Base-by-base conservation (phyloP, 2,329 filamentous ascomycete genomes). In the Stenocarpella maydis region DNA sequence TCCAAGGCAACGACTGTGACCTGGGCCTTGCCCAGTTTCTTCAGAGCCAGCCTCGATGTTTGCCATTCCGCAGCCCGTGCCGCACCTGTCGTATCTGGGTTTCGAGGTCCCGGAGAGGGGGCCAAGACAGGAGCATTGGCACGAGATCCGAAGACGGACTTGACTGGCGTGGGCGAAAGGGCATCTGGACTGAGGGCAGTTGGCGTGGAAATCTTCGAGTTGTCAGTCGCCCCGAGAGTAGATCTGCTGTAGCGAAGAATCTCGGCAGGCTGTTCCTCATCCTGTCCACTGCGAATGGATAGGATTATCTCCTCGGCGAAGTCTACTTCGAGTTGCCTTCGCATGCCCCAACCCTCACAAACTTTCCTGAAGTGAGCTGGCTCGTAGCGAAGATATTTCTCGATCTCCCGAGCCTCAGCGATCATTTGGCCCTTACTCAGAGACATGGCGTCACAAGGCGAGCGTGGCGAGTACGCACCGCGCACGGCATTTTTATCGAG, bases 301-400 rank as follows among this genome's bases (percentile, higher is more conserved):
- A 97, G 84, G 47, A 97, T 82, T 19, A 85, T 86, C 79, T 98
- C 95, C 24, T 88, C 90, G 49, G 92, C 92, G 80, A 98, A 98
- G 77, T 99, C 96, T 2, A 97, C 93, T 75, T 96, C 91, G 3
- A 98, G 82, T 71, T 84, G 90, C 71, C 94, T 88, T 65, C 90
- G 90, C 95, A 98, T 98, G 76, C 98, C 93, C 95, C 96, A 98
- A 2, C 92, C 92, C 69, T 92, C 83, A 76, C 92, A 98, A 1
- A 89, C 84, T 75, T 90, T 91, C 26, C 91, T 89, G 78, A 97
- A 97, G 74, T 97, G 88, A 49, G 88, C 87, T 4, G 95, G 95
- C 73, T 88, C 90, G 74, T 91, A 89, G 0, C 83, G 83, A 21
- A 97, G 79, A 73, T 92, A 97, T 50, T 86, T 87, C 74, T 97